These are phyloP conservation scores for Aspergillus luchuensis DNA, from an alignment of 2,329 filamentous ascomycete species.

Conservation along the genomic window DNA sequence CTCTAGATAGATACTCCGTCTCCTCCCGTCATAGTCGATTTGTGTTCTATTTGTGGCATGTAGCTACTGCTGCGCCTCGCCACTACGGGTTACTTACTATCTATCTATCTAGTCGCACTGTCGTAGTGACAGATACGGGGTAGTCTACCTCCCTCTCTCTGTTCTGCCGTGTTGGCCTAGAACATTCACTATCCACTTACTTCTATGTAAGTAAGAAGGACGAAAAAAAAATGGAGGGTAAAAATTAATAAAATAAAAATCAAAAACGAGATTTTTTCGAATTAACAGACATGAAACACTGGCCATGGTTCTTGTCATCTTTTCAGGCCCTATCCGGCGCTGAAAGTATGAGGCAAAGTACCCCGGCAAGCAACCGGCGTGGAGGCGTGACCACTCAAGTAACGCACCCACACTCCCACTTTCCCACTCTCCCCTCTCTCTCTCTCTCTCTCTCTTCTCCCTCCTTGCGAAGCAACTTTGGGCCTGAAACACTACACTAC, in stretches of 20 bases:
- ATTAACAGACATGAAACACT: background rate
- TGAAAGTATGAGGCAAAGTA: background rate
- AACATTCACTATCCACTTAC: background rate
- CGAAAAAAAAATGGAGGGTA: background rate
- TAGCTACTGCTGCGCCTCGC: constrained; percentile 2
- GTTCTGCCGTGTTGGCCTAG: background rate
- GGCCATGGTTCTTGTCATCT: background rate
- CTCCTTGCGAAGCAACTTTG: background rate
- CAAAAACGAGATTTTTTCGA: too few relatives aligned
- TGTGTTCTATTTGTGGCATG: constrained; percentile 2
- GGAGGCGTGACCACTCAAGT: background rate
- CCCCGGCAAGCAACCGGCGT: background rate
- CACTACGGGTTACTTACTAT: background rate
- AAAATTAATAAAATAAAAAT: background rate
- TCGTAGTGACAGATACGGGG: background rate
- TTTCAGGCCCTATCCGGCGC: background rate
- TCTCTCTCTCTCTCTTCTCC: background rate
- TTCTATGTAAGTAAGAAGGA: background rate
- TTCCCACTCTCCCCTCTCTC: background rate
- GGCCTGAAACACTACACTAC: constrained; percentile 3
- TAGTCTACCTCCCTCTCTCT: background rate
- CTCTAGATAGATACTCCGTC: background rate
- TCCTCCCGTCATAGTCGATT: background rate
- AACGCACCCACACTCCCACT: too few relatives aligned
- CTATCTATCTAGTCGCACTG: background rate